These are phyloP conservation scores for Pholiota microspora DNA, from an alignment of 768 basidiomycete species.

Conservation along the genomic window DNA sequence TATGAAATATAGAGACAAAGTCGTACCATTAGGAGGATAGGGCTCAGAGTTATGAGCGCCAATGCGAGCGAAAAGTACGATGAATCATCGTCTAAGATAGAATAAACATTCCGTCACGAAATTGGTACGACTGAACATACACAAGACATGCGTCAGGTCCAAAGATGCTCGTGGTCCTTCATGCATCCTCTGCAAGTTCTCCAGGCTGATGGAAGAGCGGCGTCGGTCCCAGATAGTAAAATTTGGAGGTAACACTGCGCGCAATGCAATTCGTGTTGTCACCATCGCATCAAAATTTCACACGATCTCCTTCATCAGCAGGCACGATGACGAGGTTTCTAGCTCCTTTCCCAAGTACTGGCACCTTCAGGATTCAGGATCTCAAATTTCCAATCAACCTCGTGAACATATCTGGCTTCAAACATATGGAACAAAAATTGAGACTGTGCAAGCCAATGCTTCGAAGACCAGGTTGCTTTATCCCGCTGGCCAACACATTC, in stretches of 20 bases:
- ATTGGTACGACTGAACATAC: slow-evolving; percentile 32
- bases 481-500: too few species aligned
- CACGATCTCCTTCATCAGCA: too few species aligned
- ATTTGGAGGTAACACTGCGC: neutral
- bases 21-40: slow-evolving; percentile 69
- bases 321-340: too few species aligned
- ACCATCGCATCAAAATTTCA: too few species aligned
- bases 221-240: neutral
- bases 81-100: slow-evolving; percentile 52
- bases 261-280: too few species aligned
- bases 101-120: neutral
- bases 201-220: neutral
- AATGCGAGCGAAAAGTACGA: slow-evolving; percentile 55
- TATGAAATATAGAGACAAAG: neutral
- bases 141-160: slow-evolving; percentile 68
- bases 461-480: too few species aligned
- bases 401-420: too few species aligned
- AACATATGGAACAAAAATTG: too few species aligned
- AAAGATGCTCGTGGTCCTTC: slow-evolving; percentile 44
- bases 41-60: slow-evolving; percentile 65
- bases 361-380: too few species aligned
- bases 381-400: too few species aligned
- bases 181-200: slow-evolving; percentile 11
- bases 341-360: too few species aligned
- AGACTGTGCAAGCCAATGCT: too few species aligned